Conservation (phyloP, 2,329 filamentous ascomycete species). For the Fusarium heterosporum region DNA sequence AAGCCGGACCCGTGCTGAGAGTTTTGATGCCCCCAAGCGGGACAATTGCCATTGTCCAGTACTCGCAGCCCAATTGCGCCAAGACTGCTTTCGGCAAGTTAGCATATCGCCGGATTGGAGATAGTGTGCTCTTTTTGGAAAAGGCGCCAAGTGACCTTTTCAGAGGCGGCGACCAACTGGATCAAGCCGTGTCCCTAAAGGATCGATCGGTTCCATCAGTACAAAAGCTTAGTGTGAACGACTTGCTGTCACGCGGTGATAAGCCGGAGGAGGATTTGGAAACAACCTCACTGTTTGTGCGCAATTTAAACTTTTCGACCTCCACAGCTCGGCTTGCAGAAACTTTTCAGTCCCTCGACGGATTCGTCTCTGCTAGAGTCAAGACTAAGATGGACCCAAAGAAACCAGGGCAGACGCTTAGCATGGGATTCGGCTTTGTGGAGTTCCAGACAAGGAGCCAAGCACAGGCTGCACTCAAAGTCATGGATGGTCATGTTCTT, state of each 20-base stretch:
- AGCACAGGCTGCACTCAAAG: slow-evolving; percentile 80
- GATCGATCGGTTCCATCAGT: slow-evolving; percentile 56
- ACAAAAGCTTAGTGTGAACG: slow-evolving; percentile 74
- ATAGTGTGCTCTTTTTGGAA: slow-evolving; percentile 91
- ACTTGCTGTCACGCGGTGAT: slow-evolving; percentile 72
- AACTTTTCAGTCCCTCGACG: slow-evolving; percentile 82
- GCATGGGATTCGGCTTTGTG: slow-evolving; percentile 97
- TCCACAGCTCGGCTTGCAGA: slow-evolving; percentile 80
- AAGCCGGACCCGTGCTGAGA: slow-evolving; percentile 82
- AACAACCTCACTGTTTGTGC: slow-evolving; percentile 87
- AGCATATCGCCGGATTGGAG: slow-evolving; percentile 90
- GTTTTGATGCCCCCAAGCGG: slow-evolving; percentile 93
- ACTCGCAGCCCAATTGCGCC: slow-evolving; percentile 80
- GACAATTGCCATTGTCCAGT: slow-evolving; percentile 94
- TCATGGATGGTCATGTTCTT: slow-evolving; percentile 91
- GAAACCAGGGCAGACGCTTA: slow-evolving; percentile 85
- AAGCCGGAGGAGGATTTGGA: slow-evolving; percentile 67
- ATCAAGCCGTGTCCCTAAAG: slow-evolving; percentile 48
- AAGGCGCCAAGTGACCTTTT: slow-evolving; percentile 92
- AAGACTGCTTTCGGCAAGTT: slow-evolving; percentile 85
- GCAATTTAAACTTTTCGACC: slow-evolving; percentile 93
- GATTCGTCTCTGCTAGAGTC: slow-evolving; percentile 88
- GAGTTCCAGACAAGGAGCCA: slow-evolving; percentile 84
- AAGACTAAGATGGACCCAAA: slow-evolving; percentile 97
- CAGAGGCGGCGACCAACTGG: slow-evolving; percentile 47